A percentile compares a stretch with the other conserved stretches of the same genome.
Conservation (phyloP, 306 rosid species). For the Delonix regia region DNA sequence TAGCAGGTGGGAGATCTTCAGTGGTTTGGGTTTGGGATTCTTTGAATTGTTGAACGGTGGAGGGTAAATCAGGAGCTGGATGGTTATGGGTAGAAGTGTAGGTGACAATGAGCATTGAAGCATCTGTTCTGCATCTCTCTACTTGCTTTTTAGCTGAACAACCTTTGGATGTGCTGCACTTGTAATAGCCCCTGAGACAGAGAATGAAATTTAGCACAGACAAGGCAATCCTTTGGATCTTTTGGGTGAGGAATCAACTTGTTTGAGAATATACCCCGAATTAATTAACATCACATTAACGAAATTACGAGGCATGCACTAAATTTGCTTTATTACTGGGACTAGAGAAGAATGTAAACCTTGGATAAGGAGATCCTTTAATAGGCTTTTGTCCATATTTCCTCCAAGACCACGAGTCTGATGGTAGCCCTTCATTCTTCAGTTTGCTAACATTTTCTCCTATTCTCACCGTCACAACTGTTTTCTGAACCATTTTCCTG, state of each 20-base stretch:
- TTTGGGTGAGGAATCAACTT: not conserved
- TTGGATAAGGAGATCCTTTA: conserved; percentile 94
- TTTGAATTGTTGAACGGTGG: conserved; percentile 24
- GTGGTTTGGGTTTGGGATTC: conserved; percentile 33
- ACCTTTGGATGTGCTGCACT: conserved; percentile 87
- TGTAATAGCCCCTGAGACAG: conserved; percentile 72
- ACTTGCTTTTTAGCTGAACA: conserved; percentile 96
- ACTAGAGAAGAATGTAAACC: conserved; percentile 47
- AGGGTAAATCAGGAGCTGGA: conserved; percentile 57
- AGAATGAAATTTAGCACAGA: not conserved
- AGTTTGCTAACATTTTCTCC: conserved; percentile 74
- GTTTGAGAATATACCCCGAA: not conserved
- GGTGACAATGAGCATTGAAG: conserved; percentile 81
- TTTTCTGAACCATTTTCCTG: conserved; percentile 75
- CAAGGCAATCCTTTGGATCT: too few species aligned
- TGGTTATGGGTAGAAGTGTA: conserved; percentile 82
- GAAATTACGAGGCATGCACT: not conserved
- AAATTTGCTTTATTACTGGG: not conserved
- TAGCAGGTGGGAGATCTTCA: conserved; percentile 28
- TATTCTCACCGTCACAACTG: conserved; percentile 68
- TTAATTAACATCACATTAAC: not conserved
- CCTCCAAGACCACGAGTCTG: conserved; percentile 98
- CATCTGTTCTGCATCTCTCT: conserved; percentile 87
- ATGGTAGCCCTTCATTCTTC: conserved; percentile 89
- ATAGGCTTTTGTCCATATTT: conserved; percentile 97